Evolutionary conservation across 2,329 filamentous ascomycete genomes (phyloP).

Genomic region (Neobulgaria alba): DNA sequence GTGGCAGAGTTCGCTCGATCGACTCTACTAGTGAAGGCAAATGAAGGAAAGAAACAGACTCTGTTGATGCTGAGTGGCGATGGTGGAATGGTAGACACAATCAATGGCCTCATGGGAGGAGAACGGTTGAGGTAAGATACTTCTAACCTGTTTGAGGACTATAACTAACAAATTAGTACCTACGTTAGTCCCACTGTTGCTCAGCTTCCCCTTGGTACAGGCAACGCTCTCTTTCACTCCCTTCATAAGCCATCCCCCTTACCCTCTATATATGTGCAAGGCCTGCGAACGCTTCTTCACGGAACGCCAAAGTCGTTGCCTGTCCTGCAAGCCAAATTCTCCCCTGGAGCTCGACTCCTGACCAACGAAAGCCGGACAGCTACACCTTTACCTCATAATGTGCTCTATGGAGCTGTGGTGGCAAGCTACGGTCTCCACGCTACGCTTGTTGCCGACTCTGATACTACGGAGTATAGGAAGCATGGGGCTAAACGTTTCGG

Average conservation of each 20-base stretch:
- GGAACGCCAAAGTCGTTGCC: slow-evolving; percentile 49
- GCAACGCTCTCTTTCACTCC: slow-evolving; percentile 57
- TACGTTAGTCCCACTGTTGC: slow-evolving; percentile 37
- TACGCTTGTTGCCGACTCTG: slow-evolving; percentile 80
- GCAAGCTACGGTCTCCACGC: slow-evolving; percentile 88
- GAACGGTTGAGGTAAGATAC: slow-evolving; percentile 14
- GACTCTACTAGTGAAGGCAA: slow-evolving; percentile 40
- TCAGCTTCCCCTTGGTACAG: slow-evolving; percentile 54
- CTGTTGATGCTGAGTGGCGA: slow-evolving; percentile 81
- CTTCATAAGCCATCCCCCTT: slow-evolving; percentile 40
- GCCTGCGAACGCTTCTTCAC: slow-evolving; percentile 49
- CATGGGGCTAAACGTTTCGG: slow-evolving; percentile 72
- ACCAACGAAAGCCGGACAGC: slow-evolving; percentile 27
- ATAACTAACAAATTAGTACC: slow-evolving; percentile 6
- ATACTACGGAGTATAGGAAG: slow-evolving; percentile 71
- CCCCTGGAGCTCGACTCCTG: slow-evolving; percentile 41
- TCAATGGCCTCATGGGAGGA: slow-evolving; percentile 52
- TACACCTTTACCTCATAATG: slow-evolving; percentile 17
- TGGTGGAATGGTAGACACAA: slow-evolving; percentile 73
- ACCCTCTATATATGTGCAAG: slow-evolving; percentile 33
- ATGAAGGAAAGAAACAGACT: slow-evolving; percentile 41
- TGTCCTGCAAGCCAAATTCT: slow-evolving; percentile 53
- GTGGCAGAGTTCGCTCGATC: slow-evolving; percentile 53
- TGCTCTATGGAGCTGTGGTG: slow-evolving; percentile 69
- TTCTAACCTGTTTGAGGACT: slow-evolving; percentile 4